These are phyloP conservation scores for Schwanniomyces polymorphus DNA, from an alignment of 805 yeast genomes.

Conservation along the genomic window DNA sequence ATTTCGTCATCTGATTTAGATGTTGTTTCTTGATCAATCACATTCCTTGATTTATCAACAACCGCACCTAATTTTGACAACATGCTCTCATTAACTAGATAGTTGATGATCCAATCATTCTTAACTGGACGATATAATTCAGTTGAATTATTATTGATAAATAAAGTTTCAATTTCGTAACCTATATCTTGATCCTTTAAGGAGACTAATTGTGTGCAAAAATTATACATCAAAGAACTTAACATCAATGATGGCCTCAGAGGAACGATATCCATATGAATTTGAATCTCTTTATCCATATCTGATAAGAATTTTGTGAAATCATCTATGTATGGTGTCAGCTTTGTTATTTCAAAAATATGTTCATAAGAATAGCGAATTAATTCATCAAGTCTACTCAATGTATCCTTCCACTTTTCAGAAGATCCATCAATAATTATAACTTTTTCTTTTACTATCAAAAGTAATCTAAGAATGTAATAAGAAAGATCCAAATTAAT, in stretches of 20 bases:
- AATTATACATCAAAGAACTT: conserved; percentile 15
- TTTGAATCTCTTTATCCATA: not conserved
- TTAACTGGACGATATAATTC: conserved; percentile 23
- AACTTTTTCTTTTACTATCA: conserved; percentile 1
- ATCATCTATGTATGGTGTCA: not conserved
- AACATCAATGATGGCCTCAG: conserved; percentile 16
- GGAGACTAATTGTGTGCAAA: conserved; percentile 12
- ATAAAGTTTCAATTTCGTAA: conserved; percentile 16
- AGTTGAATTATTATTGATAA: conserved; percentile 15
- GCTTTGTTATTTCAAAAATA: not conserved
- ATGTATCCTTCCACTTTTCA: not conserved
- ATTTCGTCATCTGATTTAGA: not conserved
- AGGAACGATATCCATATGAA: not conserved
- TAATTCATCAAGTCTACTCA: not conserved
- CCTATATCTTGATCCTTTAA: conserved; percentile 3
- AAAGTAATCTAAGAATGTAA: conserved; percentile 2
- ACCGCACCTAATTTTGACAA: not conserved
- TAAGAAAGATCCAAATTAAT: conserved; percentile 8
- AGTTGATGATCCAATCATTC: conserved; percentile 27
- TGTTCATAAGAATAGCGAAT: not conserved
- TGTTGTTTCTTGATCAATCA: not conserved
- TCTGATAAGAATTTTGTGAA: not conserved
- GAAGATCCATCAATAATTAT: not conserved
- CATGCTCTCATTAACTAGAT: conserved; percentile 9
- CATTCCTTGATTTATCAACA: not conserved